Evolutionary conservation across 306 rosid species (phyloP).

Genomic region (Trifolium dubium): DNA sequence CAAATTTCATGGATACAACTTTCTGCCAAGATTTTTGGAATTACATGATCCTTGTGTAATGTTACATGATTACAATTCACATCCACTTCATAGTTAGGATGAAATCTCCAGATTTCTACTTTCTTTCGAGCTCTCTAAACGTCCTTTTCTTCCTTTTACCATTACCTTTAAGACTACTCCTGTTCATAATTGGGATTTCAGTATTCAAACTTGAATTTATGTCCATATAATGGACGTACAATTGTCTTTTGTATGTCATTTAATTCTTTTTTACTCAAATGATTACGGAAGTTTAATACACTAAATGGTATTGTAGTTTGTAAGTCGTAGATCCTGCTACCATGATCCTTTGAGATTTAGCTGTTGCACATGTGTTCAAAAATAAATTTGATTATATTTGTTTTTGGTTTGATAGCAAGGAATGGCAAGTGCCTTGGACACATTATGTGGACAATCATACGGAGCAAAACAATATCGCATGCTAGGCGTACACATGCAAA

Average conservation of each 20-base stretch:
- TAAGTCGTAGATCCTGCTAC: background rate
- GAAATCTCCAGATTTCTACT: background rate
- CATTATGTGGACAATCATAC: conserved; percentile 74
- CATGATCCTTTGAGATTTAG: background rate
- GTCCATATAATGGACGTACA: background rate
- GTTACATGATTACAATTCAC: too few relatives aligned
- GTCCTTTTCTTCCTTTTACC: too few relatives aligned
- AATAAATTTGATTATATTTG: background rate
- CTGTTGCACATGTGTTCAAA: background rate
- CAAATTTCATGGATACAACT: too few relatives aligned
- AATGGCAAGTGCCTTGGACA: conserved; percentile 78
- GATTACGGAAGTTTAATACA: too few relatives aligned
- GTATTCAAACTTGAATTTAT: background rate
- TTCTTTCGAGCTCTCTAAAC: background rate
- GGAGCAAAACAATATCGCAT: conserved; percentile 74
- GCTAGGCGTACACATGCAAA: conserved; percentile 74
- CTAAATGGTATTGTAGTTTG: background rate
- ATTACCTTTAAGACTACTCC: background rate
- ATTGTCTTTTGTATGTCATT: background rate
- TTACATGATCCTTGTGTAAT: too few relatives aligned
- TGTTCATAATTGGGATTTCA: background rate
- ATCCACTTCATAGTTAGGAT: too few relatives aligned
- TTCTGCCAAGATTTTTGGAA: too few relatives aligned
- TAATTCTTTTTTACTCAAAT: background rate
- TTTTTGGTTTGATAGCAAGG: conserved; percentile 51